These are phyloP conservation scores for Eutypa lata DNA, from an alignment of 2,329 filamentous ascomycete species.

Conservation along the genomic window DNA sequence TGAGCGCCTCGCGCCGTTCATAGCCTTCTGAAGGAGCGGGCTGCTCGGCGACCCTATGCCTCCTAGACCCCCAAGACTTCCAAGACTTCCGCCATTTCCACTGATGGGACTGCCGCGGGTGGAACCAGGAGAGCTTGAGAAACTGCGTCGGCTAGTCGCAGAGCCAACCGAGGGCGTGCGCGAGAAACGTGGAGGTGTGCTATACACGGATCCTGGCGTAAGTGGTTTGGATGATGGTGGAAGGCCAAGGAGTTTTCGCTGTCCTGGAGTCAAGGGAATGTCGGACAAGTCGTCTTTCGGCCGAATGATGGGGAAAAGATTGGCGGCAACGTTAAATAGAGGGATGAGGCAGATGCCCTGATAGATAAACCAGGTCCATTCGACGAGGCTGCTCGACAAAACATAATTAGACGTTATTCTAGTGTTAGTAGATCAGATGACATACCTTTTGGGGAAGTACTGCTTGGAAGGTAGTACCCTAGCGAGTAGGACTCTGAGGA, in stretches of 20 bases:
- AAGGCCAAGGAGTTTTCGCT: conserved; percentile 81
- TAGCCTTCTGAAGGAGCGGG: conserved; percentile 65
- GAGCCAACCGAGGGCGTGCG: conserved; percentile 68
- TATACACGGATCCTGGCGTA: conserved; percentile 69
- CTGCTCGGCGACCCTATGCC: conserved; percentile 45
- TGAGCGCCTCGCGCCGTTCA: conserved; percentile 54
- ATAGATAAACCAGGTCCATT: conserved; percentile 38
- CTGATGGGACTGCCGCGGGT: conserved; percentile 48
- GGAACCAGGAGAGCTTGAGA: conserved; percentile 56
- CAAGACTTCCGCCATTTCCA: conserved; percentile 24
- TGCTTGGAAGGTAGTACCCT: conserved; percentile 19
- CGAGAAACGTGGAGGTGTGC: conserved; percentile 84
- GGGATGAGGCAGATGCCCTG: conserved; percentile 53
- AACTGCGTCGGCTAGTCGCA: conserved; percentile 56
- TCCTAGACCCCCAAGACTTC: conserved; percentile 11
- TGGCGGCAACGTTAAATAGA: conserved; percentile 67
- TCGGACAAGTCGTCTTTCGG: conserved; percentile 76
- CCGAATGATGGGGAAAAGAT: conserved; percentile 69
- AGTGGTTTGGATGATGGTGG: conserved; percentile 61
- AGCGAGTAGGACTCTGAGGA: conserved; percentile 24
- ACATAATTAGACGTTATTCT: neutral
- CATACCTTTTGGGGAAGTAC: conserved; percentile 20
- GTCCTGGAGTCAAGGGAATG: conserved; percentile 85
- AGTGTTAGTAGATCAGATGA: neutral
- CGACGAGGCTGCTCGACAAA: neutral